These are phyloP conservation scores for Cyclotella atomus DNA, from an alignment of 108 stramenopile genomes.

Conservation along the genomic window DNA sequence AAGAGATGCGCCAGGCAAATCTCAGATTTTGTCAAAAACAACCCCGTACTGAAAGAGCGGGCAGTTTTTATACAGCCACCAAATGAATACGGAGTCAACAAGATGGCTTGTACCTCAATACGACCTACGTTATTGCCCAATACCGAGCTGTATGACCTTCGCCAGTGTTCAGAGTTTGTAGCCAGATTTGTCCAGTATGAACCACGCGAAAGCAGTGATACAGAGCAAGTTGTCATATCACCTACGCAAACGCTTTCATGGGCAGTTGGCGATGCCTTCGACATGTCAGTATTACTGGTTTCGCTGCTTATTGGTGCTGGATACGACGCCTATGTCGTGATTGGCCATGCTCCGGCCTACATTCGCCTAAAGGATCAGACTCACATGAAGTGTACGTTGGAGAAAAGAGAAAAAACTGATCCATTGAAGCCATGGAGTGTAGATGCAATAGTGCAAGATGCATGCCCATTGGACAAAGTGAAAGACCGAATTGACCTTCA, in stretches of 20 bases:
- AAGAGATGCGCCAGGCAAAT: constrained; percentile 3
- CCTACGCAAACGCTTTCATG: constrained; percentile 65
- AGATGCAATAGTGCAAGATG: constrained; percentile 14
- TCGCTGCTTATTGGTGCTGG: constrained; percentile 76
- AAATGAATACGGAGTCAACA: constrained; percentile 55
- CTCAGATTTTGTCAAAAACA: constrained; percentile 3
- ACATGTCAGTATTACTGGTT: constrained; percentile 64
- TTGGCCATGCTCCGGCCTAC: constrained; percentile 60
- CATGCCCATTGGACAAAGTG: constrained; percentile 25
- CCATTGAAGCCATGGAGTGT: not conserved
- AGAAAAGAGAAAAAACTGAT: constrained; percentile 4
- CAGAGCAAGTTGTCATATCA: constrained; percentile 25
- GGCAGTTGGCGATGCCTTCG: constrained; percentile 71
- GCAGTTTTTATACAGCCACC: constrained; percentile 19
- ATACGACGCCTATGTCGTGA: constrained; percentile 82
- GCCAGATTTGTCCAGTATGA: constrained; percentile 77
- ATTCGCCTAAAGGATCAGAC: constrained; percentile 41
- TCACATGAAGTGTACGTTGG: constrained; percentile 6
- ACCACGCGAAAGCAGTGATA: constrained; percentile 58
- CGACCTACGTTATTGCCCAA: constrained; percentile 74
- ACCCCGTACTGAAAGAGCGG: constrained; percentile 24
- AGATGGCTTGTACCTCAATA: constrained; percentile 76
- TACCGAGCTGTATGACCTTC: constrained; percentile 64
- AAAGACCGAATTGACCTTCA: constrained; percentile 53
- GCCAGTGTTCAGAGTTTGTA: constrained; percentile 54